Evolutionary conservation across 768 basidiomycete species (phyloP).

Genomic region (Amanita thiersii): DNA sequence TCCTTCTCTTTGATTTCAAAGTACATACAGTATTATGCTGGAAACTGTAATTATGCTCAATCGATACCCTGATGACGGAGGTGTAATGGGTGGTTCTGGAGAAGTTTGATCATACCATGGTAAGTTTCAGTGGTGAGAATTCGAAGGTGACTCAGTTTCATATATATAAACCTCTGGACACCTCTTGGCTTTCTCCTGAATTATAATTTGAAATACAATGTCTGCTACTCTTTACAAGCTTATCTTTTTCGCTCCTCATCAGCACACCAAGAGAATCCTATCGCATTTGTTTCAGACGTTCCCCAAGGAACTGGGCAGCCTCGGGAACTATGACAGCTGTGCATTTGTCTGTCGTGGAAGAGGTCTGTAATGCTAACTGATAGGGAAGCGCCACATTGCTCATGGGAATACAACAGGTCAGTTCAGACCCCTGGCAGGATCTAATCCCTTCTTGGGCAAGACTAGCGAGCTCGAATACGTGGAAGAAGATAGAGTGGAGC

Average conservation of each 20-base stretch:
- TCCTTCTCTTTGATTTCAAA: no score
- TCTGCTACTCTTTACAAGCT: conserved; percentile 37
- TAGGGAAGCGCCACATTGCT: neutral
- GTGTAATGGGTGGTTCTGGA: no score
- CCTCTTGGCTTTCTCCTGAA: no score
- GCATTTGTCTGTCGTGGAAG: conserved; percentile 49
- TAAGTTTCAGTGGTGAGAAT: no score
- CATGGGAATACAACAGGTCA: conserved; percentile 26
- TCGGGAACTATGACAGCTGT: conserved; percentile 43
- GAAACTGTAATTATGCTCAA: no score
- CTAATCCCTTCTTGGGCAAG: conserved; percentile 38
- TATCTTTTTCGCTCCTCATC: conserved; percentile 41
- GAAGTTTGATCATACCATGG: no score
- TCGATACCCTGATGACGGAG: no score
- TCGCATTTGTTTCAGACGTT: conserved; percentile 36
- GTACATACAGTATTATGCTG: no score
- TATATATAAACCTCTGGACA: no score
- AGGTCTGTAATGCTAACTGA: conserved; percentile 25
- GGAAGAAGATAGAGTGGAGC: conserved; percentile 47
- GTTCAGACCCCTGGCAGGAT: conserved; percentile 30
- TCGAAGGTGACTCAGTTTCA: no score
- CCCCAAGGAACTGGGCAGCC: conserved; percentile 38
- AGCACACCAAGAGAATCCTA: conserved; percentile 32
- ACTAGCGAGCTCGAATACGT: conserved; percentile 36
- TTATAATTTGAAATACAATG: conserved; percentile 9